These are phyloP conservation scores for Apiotrichum mycotoxinovorans DNA, from an alignment of 1,284 basidiomycete species.

Conservation along the genomic window DNA sequence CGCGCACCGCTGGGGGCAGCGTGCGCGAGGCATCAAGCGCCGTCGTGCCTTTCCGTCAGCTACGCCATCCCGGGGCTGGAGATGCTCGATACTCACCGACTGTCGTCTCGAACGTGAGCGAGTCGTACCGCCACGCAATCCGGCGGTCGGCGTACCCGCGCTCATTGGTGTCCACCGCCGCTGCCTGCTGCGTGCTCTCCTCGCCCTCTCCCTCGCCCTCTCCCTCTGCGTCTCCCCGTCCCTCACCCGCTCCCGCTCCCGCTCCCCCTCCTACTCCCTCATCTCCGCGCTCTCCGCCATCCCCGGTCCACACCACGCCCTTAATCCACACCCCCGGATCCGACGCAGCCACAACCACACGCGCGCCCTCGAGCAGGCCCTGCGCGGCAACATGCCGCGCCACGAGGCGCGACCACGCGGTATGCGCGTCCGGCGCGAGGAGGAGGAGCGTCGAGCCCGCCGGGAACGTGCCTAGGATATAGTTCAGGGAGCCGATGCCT, in stretches of 20 bases:
- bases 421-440: constrained; percentile 74
- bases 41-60: constrained; percentile 11
- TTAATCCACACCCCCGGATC: constrained; percentile 57
- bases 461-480: constrained; percentile 88
- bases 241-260: constrained; percentile 54
- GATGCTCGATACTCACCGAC: constrained; percentile 49
- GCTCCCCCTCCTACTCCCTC: constrained; percentile 64
- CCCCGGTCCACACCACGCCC: constrained; percentile 82
- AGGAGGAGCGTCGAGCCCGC: constrained; percentile 72
- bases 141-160: constrained; percentile 53
- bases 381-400: constrained; percentile 86
- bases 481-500: constrained; percentile 91
- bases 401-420: constrained; percentile 79
- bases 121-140: constrained; percentile 94
- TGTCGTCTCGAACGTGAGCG: constrained; percentile 84
- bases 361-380: constrained; percentile 70
- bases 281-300: constrained; percentile 39
- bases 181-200: constrained; percentile 35
- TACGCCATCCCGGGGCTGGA: too few species aligned
- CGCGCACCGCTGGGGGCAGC: constrained; percentile 25
- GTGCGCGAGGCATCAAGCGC: constrained; percentile 14
- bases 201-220: constrained; percentile 54
- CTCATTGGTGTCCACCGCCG: constrained; percentile 56
- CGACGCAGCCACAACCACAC: constrained; percentile 63
- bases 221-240: constrained; percentile 42